These are phyloP conservation scores for Linaria vulgaris DNA, from an alignment of 257 asterid genomes.

Conservation along the genomic window DNA sequence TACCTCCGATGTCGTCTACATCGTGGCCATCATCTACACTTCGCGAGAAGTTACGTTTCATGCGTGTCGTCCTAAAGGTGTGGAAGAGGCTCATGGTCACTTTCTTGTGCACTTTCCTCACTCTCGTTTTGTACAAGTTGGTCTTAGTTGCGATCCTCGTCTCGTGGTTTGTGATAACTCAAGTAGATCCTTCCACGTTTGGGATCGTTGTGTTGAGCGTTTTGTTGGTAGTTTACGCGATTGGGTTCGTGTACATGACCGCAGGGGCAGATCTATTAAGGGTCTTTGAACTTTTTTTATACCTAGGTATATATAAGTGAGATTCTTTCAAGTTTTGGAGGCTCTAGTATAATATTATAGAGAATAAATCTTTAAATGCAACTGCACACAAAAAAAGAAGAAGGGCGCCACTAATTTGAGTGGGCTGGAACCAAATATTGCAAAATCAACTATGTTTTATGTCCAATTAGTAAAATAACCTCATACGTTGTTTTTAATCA, in stretches of 20 bases:
- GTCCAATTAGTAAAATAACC: no score
- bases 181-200: not conserved
- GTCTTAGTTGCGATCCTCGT: constrained; percentile 24
- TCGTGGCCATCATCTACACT: constrained; percentile 50
- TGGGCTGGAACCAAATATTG: no score
- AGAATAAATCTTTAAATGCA: no score
- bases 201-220: constrained; percentile 13
- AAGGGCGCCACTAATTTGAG: no score
- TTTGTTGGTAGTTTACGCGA: constrained; percentile 26
- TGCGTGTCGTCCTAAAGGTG: constrained; percentile 58
- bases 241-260: constrained; percentile 53
- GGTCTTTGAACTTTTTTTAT: no score
- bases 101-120: constrained; percentile 39
- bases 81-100: constrained; percentile 65
- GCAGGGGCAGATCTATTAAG: no score
- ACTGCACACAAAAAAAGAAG: no score
- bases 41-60: constrained; percentile 43
- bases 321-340: no score
- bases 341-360: no score
- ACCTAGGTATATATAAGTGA: no score
- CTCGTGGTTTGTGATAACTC: not conserved
- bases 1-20: constrained; percentile 64
- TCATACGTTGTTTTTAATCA: no score
- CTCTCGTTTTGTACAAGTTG: constrained; percentile 36
- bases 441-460: no score